These are phyloP conservation scores for Picea sitchensis DNA, from an alignment of 75 land plant genomes.

Conservation along the genomic window DNA sequence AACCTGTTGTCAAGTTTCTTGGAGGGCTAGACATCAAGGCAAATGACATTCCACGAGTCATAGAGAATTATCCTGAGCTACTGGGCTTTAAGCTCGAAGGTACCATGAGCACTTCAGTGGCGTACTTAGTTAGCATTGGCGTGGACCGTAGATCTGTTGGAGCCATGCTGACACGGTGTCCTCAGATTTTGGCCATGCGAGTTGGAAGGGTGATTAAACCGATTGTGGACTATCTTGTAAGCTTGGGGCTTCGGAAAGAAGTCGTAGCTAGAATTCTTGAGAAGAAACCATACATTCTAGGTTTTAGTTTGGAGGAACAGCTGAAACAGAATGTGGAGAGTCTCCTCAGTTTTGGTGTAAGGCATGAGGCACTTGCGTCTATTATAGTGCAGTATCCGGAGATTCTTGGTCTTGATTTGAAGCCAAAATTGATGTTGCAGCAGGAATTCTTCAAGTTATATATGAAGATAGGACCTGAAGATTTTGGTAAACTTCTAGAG, in stretches of 20 bases:
- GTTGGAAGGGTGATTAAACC: conserved; percentile 87
- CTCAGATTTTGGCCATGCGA: conserved; percentile 86
- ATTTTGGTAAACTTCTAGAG: conserved; percentile 58
- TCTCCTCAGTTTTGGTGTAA: conserved; percentile 60
- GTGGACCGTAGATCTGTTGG: conserved; percentile 67
- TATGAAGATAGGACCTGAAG: conserved; percentile 34
- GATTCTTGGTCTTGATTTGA: conserved; percentile 64
- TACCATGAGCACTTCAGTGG: conserved; percentile 87
- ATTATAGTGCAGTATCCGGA: conserved; percentile 78
- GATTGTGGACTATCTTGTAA: conserved; percentile 71
- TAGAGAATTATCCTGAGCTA: conserved; percentile 80
- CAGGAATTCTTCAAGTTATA: conserved; percentile 37
- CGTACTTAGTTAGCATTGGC: conserved; percentile 81
- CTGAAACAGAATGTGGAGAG: conserved; percentile 54
- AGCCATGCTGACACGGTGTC: conserved; percentile 58
- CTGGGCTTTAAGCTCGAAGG: conserved; percentile 88
- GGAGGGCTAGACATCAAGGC: conserved; percentile 73
- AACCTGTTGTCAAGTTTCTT: conserved; percentile 69
- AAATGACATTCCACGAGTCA: conserved; percentile 55
- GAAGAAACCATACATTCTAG: conserved; percentile 68
- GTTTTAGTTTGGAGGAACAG: conserved; percentile 55
- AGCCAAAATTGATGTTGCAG: conserved; percentile 47
- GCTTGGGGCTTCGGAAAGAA: conserved; percentile 57
- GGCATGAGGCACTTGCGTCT: conserved; percentile 39
- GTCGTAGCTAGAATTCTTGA: conserved; percentile 84